phyloP scores from a whole-genome alignment of 2,329 filamentous ascomycete genomes.

The Lasiodiplodia citricola region DNA sequence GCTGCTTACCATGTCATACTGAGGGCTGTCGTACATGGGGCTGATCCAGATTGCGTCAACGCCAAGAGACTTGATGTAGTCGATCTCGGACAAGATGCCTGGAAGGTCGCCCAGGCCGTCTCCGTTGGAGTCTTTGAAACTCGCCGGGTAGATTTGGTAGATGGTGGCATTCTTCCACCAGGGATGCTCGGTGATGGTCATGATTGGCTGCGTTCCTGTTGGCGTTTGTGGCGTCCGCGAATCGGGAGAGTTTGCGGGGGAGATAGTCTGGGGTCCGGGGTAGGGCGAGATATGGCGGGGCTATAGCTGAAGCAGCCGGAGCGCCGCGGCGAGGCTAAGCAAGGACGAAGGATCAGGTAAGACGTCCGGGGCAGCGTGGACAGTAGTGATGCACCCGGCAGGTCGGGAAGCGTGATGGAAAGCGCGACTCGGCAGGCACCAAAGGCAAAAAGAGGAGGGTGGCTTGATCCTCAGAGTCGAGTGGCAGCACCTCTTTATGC shows the following conservation, averaged over 20 bases:
- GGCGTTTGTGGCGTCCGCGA: not conserved
- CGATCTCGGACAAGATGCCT: conserved; percentile 62
- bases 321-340: not conserved
- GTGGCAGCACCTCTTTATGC: not conserved
- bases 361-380: not conserved
- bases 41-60: conserved; percentile 14
- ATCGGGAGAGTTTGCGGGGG: conserved; percentile 3
- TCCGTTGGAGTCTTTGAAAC: conserved; percentile 64
- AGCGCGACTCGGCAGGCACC: not conserved
- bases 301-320: not conserved
- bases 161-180: conserved; percentile 64
- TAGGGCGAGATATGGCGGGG: not conserved
- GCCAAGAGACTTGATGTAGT: conserved; percentile 59
- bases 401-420: not conserved
- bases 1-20: conserved; percentile 45
- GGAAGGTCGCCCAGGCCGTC: conserved; percentile 63
- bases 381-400: not conserved
- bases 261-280: not conserved
- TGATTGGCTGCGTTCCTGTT: not conserved
- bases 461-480: not conserved
- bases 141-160: conserved; percentile 64
- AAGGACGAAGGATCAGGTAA: not conserved
- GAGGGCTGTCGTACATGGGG: conserved; percentile 50
- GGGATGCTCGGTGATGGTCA: conserved; percentile 23
- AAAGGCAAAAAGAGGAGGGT: not conserved